phyloP scores from a whole-genome alignment of 2,329 filamentous ascomycete genomes.

The Neonectria ditissima region DNA sequence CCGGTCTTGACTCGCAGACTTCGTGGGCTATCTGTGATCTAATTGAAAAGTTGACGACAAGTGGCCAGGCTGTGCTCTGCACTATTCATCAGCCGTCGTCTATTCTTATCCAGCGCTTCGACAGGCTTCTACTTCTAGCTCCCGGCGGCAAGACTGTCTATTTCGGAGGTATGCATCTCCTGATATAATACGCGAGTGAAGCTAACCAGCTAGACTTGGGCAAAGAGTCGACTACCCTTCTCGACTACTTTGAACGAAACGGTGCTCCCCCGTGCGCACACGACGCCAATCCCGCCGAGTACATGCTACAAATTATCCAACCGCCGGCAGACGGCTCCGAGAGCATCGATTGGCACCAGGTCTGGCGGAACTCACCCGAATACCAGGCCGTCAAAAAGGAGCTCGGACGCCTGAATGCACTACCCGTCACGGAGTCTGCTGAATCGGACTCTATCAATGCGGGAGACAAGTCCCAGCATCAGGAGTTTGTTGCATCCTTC shows the following conservation, averaged over 20 bases:
- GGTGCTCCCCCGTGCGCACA: slow-evolving; percentile 66
- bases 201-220: slow-evolving; percentile 37
- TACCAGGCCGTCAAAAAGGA: slow-evolving; percentile 43
- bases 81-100: slow-evolving; percentile 62
- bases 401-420: slow-evolving; percentile 31
- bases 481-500: slow-evolving; percentile 49
- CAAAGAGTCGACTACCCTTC: slow-evolving; percentile 60
- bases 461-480: slow-evolving; percentile 39
- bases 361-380: slow-evolving; percentile 55
- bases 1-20: slow-evolving; percentile 79
- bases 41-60: slow-evolving; percentile 71
- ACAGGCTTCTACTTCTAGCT: slow-evolving; percentile 66
- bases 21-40: slow-evolving; percentile 80
- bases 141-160: slow-evolving; percentile 69
- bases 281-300: slow-evolving; percentile 74
- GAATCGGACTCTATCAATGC: not conserved
- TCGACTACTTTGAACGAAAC: slow-evolving; percentile 70
- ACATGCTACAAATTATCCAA: slow-evolving; percentile 66
- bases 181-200: accelerated
- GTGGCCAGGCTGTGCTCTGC: slow-evolving; percentile 58
- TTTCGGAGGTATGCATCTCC: slow-evolving; percentile 61
- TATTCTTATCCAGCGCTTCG: slow-evolving; percentile 61
- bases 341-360: slow-evolving; percentile 59
- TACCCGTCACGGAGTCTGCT: not conserved
- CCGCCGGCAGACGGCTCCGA: slow-evolving; percentile 48